These are phyloP conservation scores for Entoloma clypeatum DNA, from an alignment of 1,284 basidiomycete genomes.

Conservation along the genomic window DNA sequence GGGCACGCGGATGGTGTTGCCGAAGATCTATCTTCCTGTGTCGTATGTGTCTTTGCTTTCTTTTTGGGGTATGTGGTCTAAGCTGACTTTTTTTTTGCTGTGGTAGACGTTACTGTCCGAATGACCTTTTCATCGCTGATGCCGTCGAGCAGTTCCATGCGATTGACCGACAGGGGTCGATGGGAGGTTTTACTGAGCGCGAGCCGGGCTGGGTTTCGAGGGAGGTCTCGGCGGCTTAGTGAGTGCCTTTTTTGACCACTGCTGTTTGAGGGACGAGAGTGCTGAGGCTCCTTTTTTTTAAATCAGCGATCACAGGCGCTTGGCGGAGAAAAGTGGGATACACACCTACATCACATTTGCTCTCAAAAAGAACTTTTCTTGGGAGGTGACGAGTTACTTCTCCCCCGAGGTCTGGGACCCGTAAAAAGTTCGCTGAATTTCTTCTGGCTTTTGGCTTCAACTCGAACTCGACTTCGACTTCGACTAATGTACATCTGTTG, in stretches of 20 bases:
- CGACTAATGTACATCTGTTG: no score
- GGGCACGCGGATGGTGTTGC: constrained; percentile 23
- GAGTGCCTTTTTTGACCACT: constrained; percentile 12
- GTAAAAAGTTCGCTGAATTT: no score
- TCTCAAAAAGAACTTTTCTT: constrained; percentile 25
- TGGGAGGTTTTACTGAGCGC: constrained; percentile 1
- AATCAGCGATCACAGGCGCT: constrained; percentile 23
- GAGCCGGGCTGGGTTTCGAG: constrained; percentile 26
- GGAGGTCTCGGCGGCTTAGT: constrained; percentile 26
- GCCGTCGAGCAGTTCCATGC: constrained; percentile 27
- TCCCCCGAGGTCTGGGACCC: constrained; percentile 27
- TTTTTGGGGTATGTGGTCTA: neutral
- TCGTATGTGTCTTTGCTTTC: constrained; percentile 21
- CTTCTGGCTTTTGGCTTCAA: no score
- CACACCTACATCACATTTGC: constrained; percentile 30
- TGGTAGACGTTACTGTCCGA: constrained; percentile 26
- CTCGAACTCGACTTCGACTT: no score
- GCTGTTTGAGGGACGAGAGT: neutral
- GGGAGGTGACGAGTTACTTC: constrained; percentile 30
- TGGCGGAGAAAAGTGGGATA: constrained; percentile 23
- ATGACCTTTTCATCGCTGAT: constrained; percentile 23
- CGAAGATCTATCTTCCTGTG: constrained; percentile 31
- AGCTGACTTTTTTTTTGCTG: constrained; percentile 8
- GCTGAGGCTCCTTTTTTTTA: constrained; percentile 10
- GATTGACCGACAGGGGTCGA: constrained; percentile 10